These are phyloP conservation scores for Coemansia sp. DNA, from an alignment of 192 early-diverging fungal species.

Conservation along the genomic window DNA sequence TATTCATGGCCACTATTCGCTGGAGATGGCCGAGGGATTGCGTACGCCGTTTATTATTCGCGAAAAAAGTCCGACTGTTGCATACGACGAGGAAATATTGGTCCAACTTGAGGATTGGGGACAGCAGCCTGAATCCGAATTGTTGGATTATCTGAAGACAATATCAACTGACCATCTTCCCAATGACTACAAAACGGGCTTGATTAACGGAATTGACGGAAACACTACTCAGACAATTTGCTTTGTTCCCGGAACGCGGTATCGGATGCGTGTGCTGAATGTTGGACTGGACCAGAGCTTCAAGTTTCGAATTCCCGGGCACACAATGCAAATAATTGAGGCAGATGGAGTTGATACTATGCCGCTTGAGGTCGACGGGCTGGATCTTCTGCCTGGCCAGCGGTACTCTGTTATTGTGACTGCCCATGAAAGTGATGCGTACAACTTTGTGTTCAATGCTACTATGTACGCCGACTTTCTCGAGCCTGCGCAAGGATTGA, in stretches of 20 bases:
- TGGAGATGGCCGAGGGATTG: slow-evolving; percentile 77
- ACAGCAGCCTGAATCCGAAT: background rate
- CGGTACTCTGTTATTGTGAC: slow-evolving; percentile 75
- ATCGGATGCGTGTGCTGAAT: slow-evolving; percentile 75
- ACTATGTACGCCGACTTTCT: slow-evolving; percentile 51
- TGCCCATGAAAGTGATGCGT: slow-evolving; percentile 53
- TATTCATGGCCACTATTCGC: slow-evolving; percentile 65
- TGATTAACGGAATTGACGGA: background rate
- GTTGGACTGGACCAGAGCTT: slow-evolving; percentile 67
- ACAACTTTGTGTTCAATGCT: slow-evolving; percentile 56
- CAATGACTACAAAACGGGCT: background rate
- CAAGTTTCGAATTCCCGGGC: slow-evolving; percentile 68
- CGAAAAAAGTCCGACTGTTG: slow-evolving; percentile 22
- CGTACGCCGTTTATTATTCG: slow-evolving; percentile 66
- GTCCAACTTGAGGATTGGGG: slow-evolving; percentile 67
- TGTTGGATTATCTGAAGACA: background rate
- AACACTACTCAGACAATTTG: background rate
- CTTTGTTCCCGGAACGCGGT: background rate
- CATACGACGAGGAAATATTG: slow-evolving; percentile 61
- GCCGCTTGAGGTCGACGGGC: slow-evolving; percentile 47
- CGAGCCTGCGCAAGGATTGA: slow-evolving; percentile 55
- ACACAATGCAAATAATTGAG: slow-evolving; percentile 73
- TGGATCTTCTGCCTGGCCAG: slow-evolving; percentile 66
- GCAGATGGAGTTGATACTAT: slow-evolving; percentile 63
- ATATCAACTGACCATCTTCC: background rate